Conservation (phyloP, 2,329 filamentous ascomycete species). For the Colletotrichum navitas region DNA sequence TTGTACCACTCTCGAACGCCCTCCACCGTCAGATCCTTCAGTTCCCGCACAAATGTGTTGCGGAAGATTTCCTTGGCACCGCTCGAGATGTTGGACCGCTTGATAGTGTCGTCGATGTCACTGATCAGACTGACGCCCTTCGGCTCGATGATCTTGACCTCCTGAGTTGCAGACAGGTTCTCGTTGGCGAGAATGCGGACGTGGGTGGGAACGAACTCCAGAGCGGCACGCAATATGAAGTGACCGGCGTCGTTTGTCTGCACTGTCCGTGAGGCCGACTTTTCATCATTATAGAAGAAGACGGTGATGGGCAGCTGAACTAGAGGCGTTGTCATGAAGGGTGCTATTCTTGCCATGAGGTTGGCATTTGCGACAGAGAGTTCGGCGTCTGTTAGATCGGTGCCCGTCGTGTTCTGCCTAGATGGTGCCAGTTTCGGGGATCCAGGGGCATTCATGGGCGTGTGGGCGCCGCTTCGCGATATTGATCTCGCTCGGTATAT, state of each 20-base stretch:
- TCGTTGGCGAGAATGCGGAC: conserved; percentile 90
- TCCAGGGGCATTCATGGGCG: conserved; percentile 56
- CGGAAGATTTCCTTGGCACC: conserved; percentile 95
- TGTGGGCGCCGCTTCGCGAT: conserved; percentile 51
- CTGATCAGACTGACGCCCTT: conserved; percentile 92
- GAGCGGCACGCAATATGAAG: conserved; percentile 81
- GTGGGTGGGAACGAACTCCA: conserved; percentile 92
- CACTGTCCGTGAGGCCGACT: conserved; percentile 86
- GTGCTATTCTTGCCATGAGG: conserved; percentile 86
- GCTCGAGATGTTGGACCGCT: conserved; percentile 89
- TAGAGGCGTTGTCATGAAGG: conserved; percentile 89
- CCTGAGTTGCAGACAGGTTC: conserved; percentile 82
- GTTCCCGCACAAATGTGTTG: conserved; percentile 92
- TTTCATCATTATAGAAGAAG: conserved; percentile 92
- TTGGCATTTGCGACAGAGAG: conserved; percentile 85
- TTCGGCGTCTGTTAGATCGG: conserved; percentile 81
- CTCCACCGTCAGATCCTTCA: conserved; percentile 83
- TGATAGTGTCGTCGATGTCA: conserved; percentile 98
- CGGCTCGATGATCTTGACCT: conserved; percentile 81
- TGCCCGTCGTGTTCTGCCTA: conserved; percentile 53
- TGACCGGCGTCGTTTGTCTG: conserved; percentile 91
- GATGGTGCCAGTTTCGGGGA: conserved; percentile 57
- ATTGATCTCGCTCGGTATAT: conserved; percentile 46
- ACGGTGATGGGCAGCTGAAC: conserved; percentile 84
- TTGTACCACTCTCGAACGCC: conserved; percentile 94